Evolutionary conservation across 164 flowering plant genomes (phyloP).

Genomic region (Hamamelis virginiana): DNA sequence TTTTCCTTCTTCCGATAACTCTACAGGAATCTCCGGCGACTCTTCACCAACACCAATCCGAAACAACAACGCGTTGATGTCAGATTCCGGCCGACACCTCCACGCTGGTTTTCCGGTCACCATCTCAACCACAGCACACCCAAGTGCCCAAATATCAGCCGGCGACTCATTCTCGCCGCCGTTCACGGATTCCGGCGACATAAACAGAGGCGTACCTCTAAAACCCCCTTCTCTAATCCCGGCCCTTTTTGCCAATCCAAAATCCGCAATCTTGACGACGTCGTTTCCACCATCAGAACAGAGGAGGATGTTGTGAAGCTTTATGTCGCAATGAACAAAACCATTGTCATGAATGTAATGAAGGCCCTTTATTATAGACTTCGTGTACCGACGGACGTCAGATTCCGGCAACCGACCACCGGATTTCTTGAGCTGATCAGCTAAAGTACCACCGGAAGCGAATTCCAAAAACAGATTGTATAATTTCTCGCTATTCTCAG

Average conservation of each 20-base stretch:
- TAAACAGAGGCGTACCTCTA: conserved; percentile 75
- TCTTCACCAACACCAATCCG: conserved; percentile 55
- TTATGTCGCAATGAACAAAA: conserved; percentile 78
- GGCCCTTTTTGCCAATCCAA: conserved; percentile 62
- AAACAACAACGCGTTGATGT: conserved; percentile 37
- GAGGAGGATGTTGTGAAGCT: conserved; percentile 61
- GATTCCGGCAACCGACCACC: conserved; percentile 40
- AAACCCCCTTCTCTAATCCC: conserved; percentile 17
- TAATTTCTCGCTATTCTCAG: conserved; percentile 33
- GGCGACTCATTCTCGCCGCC: conserved; percentile 50
- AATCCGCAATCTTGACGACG: conserved; percentile 66
- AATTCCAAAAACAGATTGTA: conserved; percentile 66
- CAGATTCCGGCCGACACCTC: conserved; percentile 31
- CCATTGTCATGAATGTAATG: conserved; percentile 47
- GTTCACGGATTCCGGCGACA: conserved; percentile 73
- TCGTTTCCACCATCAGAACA: conserved; percentile 22
- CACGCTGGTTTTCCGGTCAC: conserved; percentile 62
- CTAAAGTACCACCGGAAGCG: conserved; percentile 52
- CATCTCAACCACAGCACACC: conserved; percentile 83
- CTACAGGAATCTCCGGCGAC: conserved; percentile 51
- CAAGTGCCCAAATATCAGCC: conserved; percentile 82
- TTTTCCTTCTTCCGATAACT: conserved; percentile 49
- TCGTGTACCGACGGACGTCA: conserved; percentile 38
- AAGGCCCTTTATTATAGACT: conserved; percentile 47
- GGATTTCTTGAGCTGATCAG: conserved; percentile 33